Conservation (phyloP, 345 rosid genomes). For the Streptanthus diversifolius region DNA sequence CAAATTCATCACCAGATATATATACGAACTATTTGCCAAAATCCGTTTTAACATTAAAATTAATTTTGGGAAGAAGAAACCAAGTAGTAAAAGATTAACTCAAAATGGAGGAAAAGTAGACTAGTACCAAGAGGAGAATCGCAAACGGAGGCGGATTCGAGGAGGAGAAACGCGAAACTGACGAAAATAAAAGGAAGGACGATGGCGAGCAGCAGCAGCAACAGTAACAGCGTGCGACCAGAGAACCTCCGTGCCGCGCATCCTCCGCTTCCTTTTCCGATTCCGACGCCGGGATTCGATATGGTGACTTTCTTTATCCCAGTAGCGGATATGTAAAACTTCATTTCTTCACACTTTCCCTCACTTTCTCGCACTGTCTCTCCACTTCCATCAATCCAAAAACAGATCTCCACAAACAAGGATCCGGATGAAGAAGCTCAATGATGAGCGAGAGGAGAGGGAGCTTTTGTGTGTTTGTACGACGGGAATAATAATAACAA, state of each 20-base stretch:
- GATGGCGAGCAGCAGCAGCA: slow-evolving; percentile 54
- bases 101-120: background rate
- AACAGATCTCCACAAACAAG: slow-evolving; percentile 7
- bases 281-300: slow-evolving; percentile 41
- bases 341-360: slow-evolving; percentile 40
- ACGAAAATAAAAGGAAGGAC: slow-evolving; percentile 63
- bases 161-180: slow-evolving; percentile 67
- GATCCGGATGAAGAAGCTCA: slow-evolving; percentile 3
- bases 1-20: background rate
- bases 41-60: background rate
- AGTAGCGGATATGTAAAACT: slow-evolving; percentile 62
- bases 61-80: background rate
- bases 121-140: slow-evolving; percentile 51
- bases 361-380: slow-evolving; percentile 19
- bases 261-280: slow-evolving; percentile 41
- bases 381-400: slow-evolving; percentile 37
- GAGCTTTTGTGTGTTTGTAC: slow-evolving; percentile 12
- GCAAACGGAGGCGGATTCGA: slow-evolving; percentile 68
- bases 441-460: background rate
- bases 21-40: background rate
- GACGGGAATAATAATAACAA: slow-evolving; percentile 12
- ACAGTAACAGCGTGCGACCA: slow-evolving; percentile 47
- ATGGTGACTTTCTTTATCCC: slow-evolving; percentile 66
- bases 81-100: background rate
- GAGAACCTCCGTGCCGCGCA: slow-evolving; percentile 45